A percentile compares a stretch with the other conserved stretches of the same genome.
Evolutionary conservation across 495 filamentous ascomycete genomes (phyloP).

Genomic region (Ascobolus immersus): DNA sequence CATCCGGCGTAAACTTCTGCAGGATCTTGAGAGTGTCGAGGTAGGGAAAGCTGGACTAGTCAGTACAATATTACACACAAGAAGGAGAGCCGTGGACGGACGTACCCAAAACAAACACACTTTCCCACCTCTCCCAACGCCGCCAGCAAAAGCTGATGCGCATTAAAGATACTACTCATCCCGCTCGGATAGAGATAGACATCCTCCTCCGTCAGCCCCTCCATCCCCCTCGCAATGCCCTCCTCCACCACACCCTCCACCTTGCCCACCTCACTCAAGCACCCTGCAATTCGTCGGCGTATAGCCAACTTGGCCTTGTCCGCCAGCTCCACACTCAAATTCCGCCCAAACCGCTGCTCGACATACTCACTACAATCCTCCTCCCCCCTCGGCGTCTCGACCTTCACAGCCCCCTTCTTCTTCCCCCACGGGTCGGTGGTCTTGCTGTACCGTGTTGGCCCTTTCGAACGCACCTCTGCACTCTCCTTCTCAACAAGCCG

Average conservation of each 20-base stretch:
- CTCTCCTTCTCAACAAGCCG: conserved; percentile 30
- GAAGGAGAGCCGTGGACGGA: neutral
- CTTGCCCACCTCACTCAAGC: conserved; percentile 27
- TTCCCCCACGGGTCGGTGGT: conserved; percentile 25
- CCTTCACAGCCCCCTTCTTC: neutral
- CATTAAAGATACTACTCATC: conserved; percentile 85
- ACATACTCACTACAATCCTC: conserved; percentile 59
- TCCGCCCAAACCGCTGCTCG: conserved; percentile 85
- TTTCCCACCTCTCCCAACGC: conserved; percentile 29
- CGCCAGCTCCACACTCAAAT: conserved; percentile 53
- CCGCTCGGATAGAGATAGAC: conserved; percentile 70
- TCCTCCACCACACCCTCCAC: conserved; percentile 6
- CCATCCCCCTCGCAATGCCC: conserved; percentile 27
- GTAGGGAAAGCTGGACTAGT: conserved; percentile 54
- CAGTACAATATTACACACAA: conserved; percentile 13
- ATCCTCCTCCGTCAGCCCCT: conserved; percentile 60
- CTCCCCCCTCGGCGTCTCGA: conserved; percentile 11
- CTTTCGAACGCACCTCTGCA: conserved; percentile 5
- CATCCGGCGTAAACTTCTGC: conserved; percentile 82
- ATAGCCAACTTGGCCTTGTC: conserved; percentile 66
- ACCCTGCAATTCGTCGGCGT: conserved; percentile 60
- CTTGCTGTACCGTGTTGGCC: conserved; percentile 35
- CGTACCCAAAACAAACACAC: conserved; percentile 43
- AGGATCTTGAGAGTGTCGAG: conserved; percentile 89
- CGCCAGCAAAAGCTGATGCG: conserved; percentile 44